Percentiles rank a stretch among this genome's conserved stretches.
These are phyloP conservation scores for Helenozyma baotianmanensis DNA, from an alignment of 805 yeast species.

Conservation along the genomic window DNA sequence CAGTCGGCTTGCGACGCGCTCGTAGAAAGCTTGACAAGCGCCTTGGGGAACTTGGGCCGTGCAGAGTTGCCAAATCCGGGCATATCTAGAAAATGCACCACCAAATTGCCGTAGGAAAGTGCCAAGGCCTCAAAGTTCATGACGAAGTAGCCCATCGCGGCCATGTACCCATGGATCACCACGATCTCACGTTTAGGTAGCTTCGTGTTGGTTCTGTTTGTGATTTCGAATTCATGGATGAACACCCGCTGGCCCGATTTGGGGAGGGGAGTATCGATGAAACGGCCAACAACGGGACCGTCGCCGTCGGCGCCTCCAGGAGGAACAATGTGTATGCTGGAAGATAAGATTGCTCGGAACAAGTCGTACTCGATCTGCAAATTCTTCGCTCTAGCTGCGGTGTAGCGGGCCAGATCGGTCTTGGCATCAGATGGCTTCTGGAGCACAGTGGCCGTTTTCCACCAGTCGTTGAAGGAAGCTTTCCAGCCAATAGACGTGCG, in stretches of 20 bases:
- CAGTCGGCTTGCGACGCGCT: slow-evolving; percentile 15
- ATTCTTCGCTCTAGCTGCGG: slow-evolving; percentile 21
- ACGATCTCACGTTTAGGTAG: slow-evolving; percentile 21
- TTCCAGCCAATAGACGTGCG: slow-evolving; percentile 20
- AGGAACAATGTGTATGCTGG: slow-evolving; percentile 22
- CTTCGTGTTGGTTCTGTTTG: slow-evolving; percentile 14
- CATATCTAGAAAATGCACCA: slow-evolving; percentile 36
- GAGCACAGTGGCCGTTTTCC: slow-evolving; percentile 25
- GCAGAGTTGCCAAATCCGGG: slow-evolving; percentile 43
- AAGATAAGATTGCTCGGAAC: slow-evolving; percentile 28
- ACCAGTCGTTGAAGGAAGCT: slow-evolving; percentile 35
- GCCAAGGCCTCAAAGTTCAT: slow-evolving; percentile 34
- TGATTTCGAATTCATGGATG: slow-evolving; percentile 35
- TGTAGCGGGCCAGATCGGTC: slow-evolving; percentile 5
- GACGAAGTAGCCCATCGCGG: slow-evolving; percentile 39
- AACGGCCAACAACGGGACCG: slow-evolving; percentile 9
- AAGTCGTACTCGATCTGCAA: slow-evolving; percentile 30
- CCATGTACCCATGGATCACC: slow-evolving; percentile 42
- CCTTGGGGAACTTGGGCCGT: slow-evolving; percentile 33
- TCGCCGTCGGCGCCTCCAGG: slow-evolving; percentile 11
- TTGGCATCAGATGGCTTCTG: slow-evolving; percentile 14
- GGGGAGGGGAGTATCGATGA: slow-evolving; percentile 27
- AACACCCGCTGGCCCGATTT: slow-evolving; percentile 4
- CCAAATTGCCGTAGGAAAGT: slow-evolving; percentile 26
- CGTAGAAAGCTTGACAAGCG: slow-evolving; percentile 20